These are phyloP conservation scores for Cercospora berteroae DNA, from an alignment of 2,329 filamentous ascomycete species.

Conservation along the genomic window DNA sequence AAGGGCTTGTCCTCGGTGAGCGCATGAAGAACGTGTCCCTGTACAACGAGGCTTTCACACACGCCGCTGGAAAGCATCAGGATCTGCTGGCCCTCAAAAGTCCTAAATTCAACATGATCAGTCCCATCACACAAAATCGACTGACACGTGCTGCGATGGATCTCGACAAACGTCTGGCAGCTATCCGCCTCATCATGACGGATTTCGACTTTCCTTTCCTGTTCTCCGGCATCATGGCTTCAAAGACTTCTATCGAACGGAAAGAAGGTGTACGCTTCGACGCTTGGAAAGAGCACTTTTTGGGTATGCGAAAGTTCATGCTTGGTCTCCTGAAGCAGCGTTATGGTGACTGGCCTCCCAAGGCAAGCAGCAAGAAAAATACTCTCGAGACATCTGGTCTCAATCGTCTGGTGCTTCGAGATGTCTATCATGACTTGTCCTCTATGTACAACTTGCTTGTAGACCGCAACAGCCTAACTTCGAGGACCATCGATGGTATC, in stretches of 20 bases:
- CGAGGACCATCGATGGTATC: conserved; percentile 69
- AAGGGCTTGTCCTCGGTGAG: conserved; percentile 86
- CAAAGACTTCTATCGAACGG: conserved; percentile 72
- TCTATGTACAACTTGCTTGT: conserved; percentile 85
- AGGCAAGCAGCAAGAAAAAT: conserved; percentile 88
- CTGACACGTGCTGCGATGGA: conserved; percentile 80
- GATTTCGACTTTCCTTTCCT: conserved; percentile 89
- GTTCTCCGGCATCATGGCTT: conserved; percentile 84
- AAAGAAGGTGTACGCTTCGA: conserved; percentile 76
- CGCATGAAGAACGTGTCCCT: conserved; percentile 76
- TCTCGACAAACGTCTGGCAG: conserved; percentile 68
- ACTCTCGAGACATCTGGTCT: conserved; percentile 80
- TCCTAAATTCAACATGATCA: conserved; percentile 69
- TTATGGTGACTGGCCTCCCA: conserved; percentile 83
- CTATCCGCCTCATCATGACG: conserved; percentile 69
- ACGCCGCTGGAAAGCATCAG: conserved; percentile 81
- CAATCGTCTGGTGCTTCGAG: conserved; percentile 76
- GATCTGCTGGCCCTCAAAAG: conserved; percentile 68
- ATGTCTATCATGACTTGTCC: conserved; percentile 82
- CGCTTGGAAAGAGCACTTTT: conserved; percentile 74
- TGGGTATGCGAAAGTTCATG: conserved; percentile 70
- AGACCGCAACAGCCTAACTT: conserved; percentile 74
- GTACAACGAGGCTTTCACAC: conserved; percentile 88
- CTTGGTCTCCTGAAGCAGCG: conserved; percentile 66
- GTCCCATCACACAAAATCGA: conserved; percentile 68